phyloP scores from a whole-genome alignment of 495 filamentous ascomycete genomes.

The Hyaloscypha variabilis region DNA sequence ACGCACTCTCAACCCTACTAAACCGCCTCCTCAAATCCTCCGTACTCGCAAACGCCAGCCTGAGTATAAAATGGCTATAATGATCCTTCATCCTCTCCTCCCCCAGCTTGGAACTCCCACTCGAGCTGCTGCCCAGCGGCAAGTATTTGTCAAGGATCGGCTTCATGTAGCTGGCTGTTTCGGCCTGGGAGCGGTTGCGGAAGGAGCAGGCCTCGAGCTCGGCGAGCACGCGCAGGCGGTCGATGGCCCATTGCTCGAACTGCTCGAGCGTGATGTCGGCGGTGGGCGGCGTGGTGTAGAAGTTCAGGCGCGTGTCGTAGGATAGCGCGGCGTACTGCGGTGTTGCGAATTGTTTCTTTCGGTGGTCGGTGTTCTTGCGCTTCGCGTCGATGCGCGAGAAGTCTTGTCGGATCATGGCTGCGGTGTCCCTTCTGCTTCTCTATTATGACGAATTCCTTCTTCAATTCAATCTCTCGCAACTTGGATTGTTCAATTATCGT shows the following conservation, averaged over 20 bases:
- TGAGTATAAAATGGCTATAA: constrained; percentile 96
- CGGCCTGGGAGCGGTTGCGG: constrained; percentile 79
- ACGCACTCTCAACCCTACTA: constrained; percentile 79
- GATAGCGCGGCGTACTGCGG: constrained; percentile 70
- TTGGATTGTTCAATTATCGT: background rate
- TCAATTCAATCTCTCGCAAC: background rate
- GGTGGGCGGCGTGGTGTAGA: constrained; percentile 87
- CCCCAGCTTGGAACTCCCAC: constrained; percentile 26
- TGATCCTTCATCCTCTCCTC: constrained; percentile 93
- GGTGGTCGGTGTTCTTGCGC: constrained; percentile 70
- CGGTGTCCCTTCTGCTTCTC: constrained; percentile 8
- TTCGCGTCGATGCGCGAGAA: constrained; percentile 79
- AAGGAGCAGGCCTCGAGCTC: constrained; percentile 96
- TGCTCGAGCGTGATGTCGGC: constrained; percentile 95
- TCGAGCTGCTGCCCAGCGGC: constrained; percentile 52
- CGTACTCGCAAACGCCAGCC: constrained; percentile 87
- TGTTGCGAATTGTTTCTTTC: constrained; percentile 83
- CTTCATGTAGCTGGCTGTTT: constrained; percentile 78
- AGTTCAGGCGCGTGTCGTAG: constrained; percentile 87
- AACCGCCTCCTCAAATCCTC: constrained; percentile 93
- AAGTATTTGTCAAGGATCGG: constrained; percentile 85
- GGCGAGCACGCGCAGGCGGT: constrained; percentile 85
- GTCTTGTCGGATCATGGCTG: constrained; percentile 73
- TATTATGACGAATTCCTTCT: background rate
- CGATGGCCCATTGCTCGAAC: constrained; percentile 99